Evolutionary conservation across 2,329 filamentous ascomycete genomes (phyloP), one percentile per base, ranked within the genome.

Genomic region (Gaeumannomyces tritici): DNA sequence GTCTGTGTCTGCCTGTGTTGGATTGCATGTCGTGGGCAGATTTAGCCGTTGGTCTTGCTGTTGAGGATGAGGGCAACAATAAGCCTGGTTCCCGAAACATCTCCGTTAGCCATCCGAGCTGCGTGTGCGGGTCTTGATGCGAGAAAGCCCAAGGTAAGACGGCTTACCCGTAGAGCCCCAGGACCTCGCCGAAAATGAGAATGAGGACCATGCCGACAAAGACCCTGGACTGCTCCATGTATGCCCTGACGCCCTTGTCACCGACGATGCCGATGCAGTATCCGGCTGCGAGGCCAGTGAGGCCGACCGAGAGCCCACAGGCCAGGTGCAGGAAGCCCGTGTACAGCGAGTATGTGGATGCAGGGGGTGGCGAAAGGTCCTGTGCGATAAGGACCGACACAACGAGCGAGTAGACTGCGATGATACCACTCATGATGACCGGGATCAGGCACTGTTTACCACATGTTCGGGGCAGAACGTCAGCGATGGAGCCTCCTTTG

Each of bases 131-230:
- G 5, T 31, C 9, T 7, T 21, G 7, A 42, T 7, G 2, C 33
- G 55, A 51, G 35, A 42, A 26, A 3, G 18, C 26, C 55, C 31
- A 57, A 21, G 29, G 26, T 26, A 7, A 74, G 42, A 9, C 8
- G 24, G 21, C 88, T 68, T 82, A 96, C 91, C 95, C 95, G 72
- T 99, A 99, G 35, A 99, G 87, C 75, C 95, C 95, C 73, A 99
- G 75, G 24, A 99, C 95, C 81, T 99, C 95, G 63, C 91, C 95
- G 73, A 99, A 99, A 84, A 99, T 99, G 66, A 98, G 83, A 69
- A 98, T 98, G 70, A 99, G 79, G 58, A 99, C 93, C 95, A 98
- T 98, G 75, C 95, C 95, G 60, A 99, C 95, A 70, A 97, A 99
- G 67, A 99, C 89, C 66, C 93, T 86, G 60, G 90, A 96, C 76